phyloP scores from a whole-genome alignment of 2,329 filamentous ascomycete species.

The Fusarium scirpi region DNA sequence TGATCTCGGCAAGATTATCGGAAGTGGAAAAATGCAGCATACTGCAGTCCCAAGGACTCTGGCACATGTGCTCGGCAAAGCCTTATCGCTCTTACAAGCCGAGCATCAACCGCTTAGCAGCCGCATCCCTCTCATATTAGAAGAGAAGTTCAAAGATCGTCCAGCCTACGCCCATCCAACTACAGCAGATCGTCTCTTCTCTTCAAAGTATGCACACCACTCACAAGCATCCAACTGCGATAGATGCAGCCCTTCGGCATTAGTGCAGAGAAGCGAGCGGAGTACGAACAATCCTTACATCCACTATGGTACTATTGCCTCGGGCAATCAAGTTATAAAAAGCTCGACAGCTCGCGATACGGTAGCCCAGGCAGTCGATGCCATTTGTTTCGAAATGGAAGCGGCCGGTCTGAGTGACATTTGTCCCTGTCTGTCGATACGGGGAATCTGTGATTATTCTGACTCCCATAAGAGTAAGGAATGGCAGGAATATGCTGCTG shows the following conservation, averaged over 20 bases:
- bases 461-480: background rate
- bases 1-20: background rate
- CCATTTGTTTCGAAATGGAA: background rate
- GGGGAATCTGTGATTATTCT: background rate
- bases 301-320: background rate
- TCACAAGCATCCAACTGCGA: background rate
- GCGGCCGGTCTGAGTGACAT: background rate
- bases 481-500: background rate
- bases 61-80: accelerated
- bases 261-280: background rate
- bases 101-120: background rate
- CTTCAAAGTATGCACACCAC: accelerated
- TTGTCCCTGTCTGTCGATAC: background rate
- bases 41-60: background rate
- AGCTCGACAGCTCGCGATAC: accelerated
- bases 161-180: background rate
- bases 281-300: accelerated
- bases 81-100: background rate
- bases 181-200: background rate
- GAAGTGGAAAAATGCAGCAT: background rate
- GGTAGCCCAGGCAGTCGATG: accelerated
- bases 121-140: accelerated
- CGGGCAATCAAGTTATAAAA: background rate
- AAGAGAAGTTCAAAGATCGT: accelerated
- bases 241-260: background rate